Base-by-base conservation (phyloP, 495 filamentous ascomycete species). In the Penicillium steckii region DNA sequence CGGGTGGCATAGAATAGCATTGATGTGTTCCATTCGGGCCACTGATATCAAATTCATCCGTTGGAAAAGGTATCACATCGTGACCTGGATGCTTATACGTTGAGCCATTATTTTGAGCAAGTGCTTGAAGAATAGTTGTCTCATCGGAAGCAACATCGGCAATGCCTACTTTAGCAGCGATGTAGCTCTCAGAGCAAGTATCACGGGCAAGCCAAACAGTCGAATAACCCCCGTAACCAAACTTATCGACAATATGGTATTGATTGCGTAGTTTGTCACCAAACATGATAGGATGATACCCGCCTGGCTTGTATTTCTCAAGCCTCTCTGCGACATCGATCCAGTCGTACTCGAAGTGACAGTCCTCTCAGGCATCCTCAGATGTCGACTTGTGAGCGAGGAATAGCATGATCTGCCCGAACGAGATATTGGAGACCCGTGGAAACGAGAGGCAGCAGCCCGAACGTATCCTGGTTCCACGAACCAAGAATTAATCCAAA, bases 141-240 rank as follows among this genome's bases (percentile, higher is more conserved):
- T 46, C 43, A 30, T n/a, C 30, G 7, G 4, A 26, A 46, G 8
- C 3, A 8, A 61, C 35, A 33, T 63, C 40, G 30, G 66, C 57
- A 50, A 62, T 62, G 41, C 49, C 37, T 22, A 72, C 57, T 40
- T 71, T 75, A 3, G 71, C 25, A 37, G 69, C 62, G 50, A 71
- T 62, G 52, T 71, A 75, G 4, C 30, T 46, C 13, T 61, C 29
- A 22, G 58, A 52, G 42, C 32, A 33, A 37, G 55, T 59, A 30
- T 85, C 78, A 3, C 59, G 71, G 25, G 77, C 79, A 30, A 85
- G 72, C 80, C 79, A 85, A 46, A 81, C 73, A 2, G 74, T 82
- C 4, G 71, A 76, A 52, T 72, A 79, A 5, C 72, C 71, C 7
- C 80, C 78, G 43, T 62, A 73, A 1, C 78, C 80, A 17, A 84